These are phyloP conservation scores for Chamaecrista fasciculata DNA, from an alignment of 306 rosid species.

Conservation along the genomic window DNA sequence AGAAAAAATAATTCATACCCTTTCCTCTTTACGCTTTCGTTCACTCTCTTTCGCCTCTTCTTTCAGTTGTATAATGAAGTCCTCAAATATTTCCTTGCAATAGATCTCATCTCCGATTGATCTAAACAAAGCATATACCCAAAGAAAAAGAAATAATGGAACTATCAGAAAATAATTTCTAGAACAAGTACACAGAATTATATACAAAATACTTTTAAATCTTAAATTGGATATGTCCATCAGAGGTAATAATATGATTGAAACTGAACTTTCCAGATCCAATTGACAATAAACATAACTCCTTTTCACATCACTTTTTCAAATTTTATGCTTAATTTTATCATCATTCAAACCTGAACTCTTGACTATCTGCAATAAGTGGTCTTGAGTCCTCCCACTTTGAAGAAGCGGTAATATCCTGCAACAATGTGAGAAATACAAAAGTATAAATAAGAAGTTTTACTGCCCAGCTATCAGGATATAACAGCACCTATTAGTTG, in stretches of 20 bases:
- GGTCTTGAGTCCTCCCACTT: slow-evolving; percentile 73
- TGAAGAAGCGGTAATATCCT: slow-evolving; percentile 73
- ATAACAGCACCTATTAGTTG: slow-evolving; percentile 18
- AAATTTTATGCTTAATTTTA: slow-evolving; percentile 16
- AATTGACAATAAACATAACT: not conserved
- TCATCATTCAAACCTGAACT: slow-evolving; percentile 62
- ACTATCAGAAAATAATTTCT: not conserved
- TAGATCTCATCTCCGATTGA: slow-evolving; percentile 67
- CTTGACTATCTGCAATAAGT: slow-evolving; percentile 64
- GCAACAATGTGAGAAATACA: slow-evolving; percentile 30
- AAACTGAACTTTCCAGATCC: not conserved
- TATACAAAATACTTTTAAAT: not conserved
- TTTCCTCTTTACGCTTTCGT: slow-evolving; percentile 80
- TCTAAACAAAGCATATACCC: slow-evolving; percentile 43
- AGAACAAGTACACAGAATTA: not conserved
- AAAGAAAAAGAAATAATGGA: slow-evolving; percentile 23
- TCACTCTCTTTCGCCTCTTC: slow-evolving; percentile 81
- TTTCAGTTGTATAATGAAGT: slow-evolving; percentile 63
- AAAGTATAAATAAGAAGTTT: slow-evolving; percentile 8
- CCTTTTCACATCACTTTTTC: not conserved
- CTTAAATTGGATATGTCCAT: not conserved
- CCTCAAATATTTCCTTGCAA: slow-evolving; percentile 75
- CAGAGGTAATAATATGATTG: not conserved
- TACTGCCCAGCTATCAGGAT: slow-evolving; percentile 23
- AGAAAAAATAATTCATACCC: slow-evolving; percentile 49